A percentile compares a stretch with the other conserved stretches of the same genome.
phyloP scores from a whole-genome alignment of 192 early-diverging fungal species.

The Coemansia sp. region DNA sequence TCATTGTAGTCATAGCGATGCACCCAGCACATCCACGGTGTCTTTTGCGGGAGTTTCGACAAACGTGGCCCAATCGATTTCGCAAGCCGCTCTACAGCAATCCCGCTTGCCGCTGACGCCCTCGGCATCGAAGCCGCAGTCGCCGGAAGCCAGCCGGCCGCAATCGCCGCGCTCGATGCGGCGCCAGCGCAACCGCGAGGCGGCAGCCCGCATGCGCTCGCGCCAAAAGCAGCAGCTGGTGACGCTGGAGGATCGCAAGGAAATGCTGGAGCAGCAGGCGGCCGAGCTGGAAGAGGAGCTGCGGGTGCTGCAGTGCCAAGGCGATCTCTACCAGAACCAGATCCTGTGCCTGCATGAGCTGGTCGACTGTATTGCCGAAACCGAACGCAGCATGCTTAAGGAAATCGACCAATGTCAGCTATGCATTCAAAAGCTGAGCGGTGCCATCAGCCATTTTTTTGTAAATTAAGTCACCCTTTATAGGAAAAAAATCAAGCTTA shows the following conservation, averaged over 20 bases:
- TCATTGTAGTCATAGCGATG: too few species aligned
- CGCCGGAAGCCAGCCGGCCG: slow-evolving; percentile 3
- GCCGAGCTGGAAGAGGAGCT: slow-evolving; percentile 34
- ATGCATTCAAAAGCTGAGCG: too few species aligned
- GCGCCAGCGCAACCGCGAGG: slow-evolving; percentile 33
- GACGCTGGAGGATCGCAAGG: slow-evolving; percentile 40
- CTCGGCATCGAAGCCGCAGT: background rate
- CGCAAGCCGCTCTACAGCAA: too few species aligned
- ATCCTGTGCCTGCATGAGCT: slow-evolving; percentile 35
- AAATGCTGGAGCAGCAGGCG: slow-evolving; percentile 24
- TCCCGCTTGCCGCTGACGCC: too few species aligned
- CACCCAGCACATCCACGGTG: too few species aligned
- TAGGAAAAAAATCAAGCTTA: background rate
- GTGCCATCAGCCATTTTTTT: too few species aligned
- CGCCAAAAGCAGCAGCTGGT: slow-evolving; percentile 48
- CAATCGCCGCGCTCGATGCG: slow-evolving; percentile 38
- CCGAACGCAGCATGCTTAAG: slow-evolving; percentile 37
- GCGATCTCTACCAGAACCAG: slow-evolving; percentile 26
- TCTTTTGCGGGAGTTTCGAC: too few species aligned
- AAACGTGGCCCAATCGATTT: too few species aligned
- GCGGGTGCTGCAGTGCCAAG: slow-evolving; percentile 24
- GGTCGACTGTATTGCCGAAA: slow-evolving; percentile 39
- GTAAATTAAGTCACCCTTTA: background rate
- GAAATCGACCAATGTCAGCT: slow-evolving; percentile 46
- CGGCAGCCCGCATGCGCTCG: slow-evolving; percentile 44